Conservation (phyloP, 1,284 basidiomycete genomes). For the Hypsizygus ulmarius region DNA sequence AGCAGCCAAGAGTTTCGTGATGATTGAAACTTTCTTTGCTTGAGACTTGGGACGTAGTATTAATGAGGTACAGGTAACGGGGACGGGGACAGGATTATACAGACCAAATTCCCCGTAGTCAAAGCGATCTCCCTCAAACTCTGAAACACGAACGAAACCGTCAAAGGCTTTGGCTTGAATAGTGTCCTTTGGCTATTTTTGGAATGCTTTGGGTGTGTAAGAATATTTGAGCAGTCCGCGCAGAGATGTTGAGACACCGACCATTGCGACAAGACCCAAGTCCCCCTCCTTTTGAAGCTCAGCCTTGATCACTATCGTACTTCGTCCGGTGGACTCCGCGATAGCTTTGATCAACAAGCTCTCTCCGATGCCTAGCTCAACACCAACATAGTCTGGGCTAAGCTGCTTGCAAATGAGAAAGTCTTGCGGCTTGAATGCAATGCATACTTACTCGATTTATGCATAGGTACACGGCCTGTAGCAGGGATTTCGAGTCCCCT, state of each 20-base stretch:
- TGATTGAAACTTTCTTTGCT: constrained; percentile 92
- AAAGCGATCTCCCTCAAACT: constrained; percentile 86
- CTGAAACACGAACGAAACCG: constrained; percentile 85
- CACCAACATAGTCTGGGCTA: constrained; percentile 93
- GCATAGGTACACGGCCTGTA: constrained; percentile 93
- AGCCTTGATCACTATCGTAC: constrained; percentile 78
- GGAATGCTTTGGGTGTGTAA: constrained; percentile 61
- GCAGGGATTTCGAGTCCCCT: constrained; percentile 67
- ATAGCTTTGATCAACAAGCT: constrained; percentile 95
- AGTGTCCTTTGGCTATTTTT: constrained; percentile 93
- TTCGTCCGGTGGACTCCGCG: constrained; percentile 90
- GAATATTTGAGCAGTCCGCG: background rate
- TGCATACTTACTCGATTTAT: constrained; percentile 81
- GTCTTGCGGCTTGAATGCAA: background rate
- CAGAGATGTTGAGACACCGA: constrained; percentile 29
- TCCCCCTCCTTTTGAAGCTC: constrained; percentile 96
- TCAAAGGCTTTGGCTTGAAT: constrained; percentile 92
- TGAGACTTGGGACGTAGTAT: constrained; percentile 60
- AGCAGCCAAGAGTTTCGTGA: constrained; percentile 91
- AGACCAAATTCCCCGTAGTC: constrained; percentile 77
- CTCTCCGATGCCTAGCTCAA: constrained; percentile 97
- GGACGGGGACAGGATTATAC: constrained; percentile 16
- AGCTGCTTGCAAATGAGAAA: constrained; percentile 48
- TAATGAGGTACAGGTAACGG: background rate
- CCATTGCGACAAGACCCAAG: constrained; percentile 93